Conservation (phyloP, 192 early-diverging fungal species). For the Coemansia sp. region DNA sequence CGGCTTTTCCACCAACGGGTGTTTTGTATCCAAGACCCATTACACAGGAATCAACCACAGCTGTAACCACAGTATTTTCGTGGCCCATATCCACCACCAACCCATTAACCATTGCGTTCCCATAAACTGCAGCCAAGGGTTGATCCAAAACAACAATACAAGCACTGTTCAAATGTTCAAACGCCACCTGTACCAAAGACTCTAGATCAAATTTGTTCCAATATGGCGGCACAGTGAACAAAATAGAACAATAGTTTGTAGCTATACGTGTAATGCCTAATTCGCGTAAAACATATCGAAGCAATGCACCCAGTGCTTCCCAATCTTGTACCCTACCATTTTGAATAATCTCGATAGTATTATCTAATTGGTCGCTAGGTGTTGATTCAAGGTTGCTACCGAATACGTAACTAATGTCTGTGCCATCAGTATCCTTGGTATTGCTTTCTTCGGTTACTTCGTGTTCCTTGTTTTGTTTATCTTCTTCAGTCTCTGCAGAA, state of each 20-base stretch:
- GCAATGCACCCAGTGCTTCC: conserved; percentile 68
- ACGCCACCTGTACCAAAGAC: conserved; percentile 79
- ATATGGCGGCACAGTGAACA: conserved; percentile 73
- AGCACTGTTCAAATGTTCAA: conserved; percentile 89
- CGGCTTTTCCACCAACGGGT: no score
- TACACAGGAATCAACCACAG: conserved; percentile 76
- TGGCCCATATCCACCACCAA: conserved; percentile 92
- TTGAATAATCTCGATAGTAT: conserved; percentile 54
- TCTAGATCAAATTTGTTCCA: conserved; percentile 83
- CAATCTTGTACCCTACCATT: conserved; percentile 65
- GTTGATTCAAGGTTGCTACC: conserved; percentile 38
- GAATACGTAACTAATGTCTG: conserved; percentile 27
- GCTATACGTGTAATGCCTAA: conserved; percentile 70
- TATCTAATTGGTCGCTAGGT: conserved; percentile 17
- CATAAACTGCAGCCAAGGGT: conserved; percentile 78
- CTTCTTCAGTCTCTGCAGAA: no score
- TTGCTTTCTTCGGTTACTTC: no score
- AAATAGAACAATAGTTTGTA: conserved; percentile 70
- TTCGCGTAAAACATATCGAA: conserved; percentile 75
- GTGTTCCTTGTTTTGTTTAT: no score
- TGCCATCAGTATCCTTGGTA: conserved; percentile 3
- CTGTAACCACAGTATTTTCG: conserved; percentile 71
- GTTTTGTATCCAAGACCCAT: no score
- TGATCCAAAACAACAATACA: conserved; percentile 79
- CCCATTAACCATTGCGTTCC: conserved; percentile 70